Conservation (phyloP, 2,329 filamentous ascomycete species). For the Fusarium sacchari region DNA sequence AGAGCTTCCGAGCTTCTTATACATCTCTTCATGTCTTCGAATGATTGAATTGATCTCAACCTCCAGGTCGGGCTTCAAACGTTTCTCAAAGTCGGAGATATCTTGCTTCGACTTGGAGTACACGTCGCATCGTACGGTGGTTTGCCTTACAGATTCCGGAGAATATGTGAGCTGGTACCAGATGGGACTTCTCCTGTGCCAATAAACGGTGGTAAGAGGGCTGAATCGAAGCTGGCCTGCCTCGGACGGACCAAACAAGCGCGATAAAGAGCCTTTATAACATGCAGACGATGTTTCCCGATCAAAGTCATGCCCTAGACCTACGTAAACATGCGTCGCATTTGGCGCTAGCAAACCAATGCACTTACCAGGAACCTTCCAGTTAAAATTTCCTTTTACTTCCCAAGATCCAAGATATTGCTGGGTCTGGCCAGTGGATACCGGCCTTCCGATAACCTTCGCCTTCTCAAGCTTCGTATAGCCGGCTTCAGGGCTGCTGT, state of each 20-base stretch:
- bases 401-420: neutral
- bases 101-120: neutral
- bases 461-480: accelerated
- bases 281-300: neutral
- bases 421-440: neutral
- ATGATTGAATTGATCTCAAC: neutral
- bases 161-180: neutral
- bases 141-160: neutral
- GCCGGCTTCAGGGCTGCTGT: neutral
- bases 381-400: neutral
- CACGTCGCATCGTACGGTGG: neutral
- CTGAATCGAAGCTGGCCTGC: neutral
- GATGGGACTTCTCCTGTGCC: neutral
- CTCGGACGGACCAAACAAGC: neutral
- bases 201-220: neutral
- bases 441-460: neutral
- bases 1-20: neutral
- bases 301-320: accelerated
- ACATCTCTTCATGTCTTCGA: neutral
- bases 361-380: neutral
- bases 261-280: neutral
- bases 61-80: neutral
- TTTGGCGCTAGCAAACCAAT: neutral
- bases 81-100: neutral
- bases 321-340: neutral